Evolutionary conservation across 73 alveolate genomes (phyloP).

Genomic region (Tetrahymena borealis): DNA sequence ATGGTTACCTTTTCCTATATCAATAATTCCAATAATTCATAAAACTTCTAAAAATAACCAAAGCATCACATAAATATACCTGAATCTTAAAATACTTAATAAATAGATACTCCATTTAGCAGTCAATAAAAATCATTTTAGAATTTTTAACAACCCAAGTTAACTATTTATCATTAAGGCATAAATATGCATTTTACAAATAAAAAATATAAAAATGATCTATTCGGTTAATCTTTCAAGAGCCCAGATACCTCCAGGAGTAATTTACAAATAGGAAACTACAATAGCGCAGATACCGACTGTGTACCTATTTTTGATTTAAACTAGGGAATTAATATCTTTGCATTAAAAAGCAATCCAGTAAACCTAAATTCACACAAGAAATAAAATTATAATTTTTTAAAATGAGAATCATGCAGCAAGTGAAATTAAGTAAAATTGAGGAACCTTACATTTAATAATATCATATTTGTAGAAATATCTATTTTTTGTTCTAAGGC

Average conservation of each 20-base stretch:
- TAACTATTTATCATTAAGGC: background rate
- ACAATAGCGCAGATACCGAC: background rate
- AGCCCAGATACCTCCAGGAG: background rate
- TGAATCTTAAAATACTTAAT: too few species aligned
- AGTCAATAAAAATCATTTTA: background rate
- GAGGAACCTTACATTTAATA: background rate
- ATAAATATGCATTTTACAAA: background rate
- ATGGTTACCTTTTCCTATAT: too few species aligned
- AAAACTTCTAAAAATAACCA: too few species aligned
- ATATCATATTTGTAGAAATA: background rate
- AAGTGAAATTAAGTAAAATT: background rate
- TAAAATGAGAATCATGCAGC: background rate
- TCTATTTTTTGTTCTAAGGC: too few species aligned
- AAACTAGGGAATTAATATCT: background rate
- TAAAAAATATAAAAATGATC: background rate
- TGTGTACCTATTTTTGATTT: background rate
- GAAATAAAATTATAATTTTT: background rate
- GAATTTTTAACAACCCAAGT: too few species aligned
- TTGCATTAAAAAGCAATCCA: background rate
- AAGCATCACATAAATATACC: too few species aligned
- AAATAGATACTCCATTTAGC: too few species aligned
- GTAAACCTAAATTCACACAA: background rate
- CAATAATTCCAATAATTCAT: too few species aligned
- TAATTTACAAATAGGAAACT: background rate
- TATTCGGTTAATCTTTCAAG: background rate